phyloP scores from a whole-genome alignment of 140 eudicot genomes.

The Senecio squalidus region DNA sequence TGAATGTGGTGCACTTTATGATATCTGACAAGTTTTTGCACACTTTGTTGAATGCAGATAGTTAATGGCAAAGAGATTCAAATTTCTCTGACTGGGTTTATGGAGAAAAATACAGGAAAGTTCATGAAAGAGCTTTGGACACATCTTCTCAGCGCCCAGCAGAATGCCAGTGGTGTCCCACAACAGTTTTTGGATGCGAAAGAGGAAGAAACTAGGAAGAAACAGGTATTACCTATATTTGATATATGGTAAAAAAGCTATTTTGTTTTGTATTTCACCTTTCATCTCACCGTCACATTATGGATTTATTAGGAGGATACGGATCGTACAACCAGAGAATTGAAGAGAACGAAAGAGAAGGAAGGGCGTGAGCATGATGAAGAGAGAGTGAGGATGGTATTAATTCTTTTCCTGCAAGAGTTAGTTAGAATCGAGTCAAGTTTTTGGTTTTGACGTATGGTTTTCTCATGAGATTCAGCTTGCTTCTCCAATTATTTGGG shows the following conservation, averaged over 20 bases:
- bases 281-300: constrained; percentile 3
- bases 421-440: constrained; percentile 30
- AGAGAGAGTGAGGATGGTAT: constrained; percentile 74
- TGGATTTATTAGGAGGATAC: constrained; percentile 67
- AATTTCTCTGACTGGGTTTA: constrained; percentile 81
- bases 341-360: constrained; percentile 72
- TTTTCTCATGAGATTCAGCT: constrained; percentile 80
- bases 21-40: constrained; percentile 11
- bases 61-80: constrained; percentile 88
- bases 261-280: not conserved
- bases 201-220: constrained; percentile 86
- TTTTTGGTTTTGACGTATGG: constrained; percentile 53
- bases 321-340: constrained; percentile 69
- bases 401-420: constrained; percentile 56
- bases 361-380: constrained; percentile 51
- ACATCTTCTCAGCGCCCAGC: constrained; percentile 93
- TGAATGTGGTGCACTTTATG: not conserved
- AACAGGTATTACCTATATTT: constrained; percentile 43
- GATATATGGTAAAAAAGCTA: not conserved
- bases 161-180: constrained; percentile 91
- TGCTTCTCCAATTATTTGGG: constrained; percentile 99
- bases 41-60: constrained; percentile 43
- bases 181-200: constrained; percentile 97
- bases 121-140: constrained; percentile 98
- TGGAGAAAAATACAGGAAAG: constrained; percentile 93